Percentiles rank a stretch among this genome's conserved stretches.
Evolutionary conservation across 495 filamentous ascomycete species (phyloP).

Genomic region (Xylaria acuta): DNA sequence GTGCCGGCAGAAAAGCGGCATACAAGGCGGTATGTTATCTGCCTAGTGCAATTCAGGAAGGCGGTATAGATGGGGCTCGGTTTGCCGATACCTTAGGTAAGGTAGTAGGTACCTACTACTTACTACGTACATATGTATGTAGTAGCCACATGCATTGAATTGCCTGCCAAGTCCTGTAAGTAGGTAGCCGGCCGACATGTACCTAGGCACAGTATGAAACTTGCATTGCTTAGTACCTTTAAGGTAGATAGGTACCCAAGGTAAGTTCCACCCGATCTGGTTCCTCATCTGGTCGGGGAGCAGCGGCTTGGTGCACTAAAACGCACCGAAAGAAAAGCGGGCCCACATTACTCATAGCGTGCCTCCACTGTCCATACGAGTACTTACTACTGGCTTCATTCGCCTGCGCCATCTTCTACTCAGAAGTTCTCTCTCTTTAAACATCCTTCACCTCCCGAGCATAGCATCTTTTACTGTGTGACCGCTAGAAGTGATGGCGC

Average conservation of each 20-base stretch:
- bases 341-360: neutral
- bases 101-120: too few species aligned
- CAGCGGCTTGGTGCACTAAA: neutral
- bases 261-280: neutral
- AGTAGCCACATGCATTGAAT: too few species aligned
- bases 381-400: neutral
- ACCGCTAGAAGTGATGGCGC: constrained; percentile 62
- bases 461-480: constrained; percentile 12
- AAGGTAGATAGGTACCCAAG: too few species aligned
- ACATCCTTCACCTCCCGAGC: constrained; percentile 15
- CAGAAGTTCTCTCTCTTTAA: neutral
- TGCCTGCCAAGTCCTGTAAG: too few species aligned
- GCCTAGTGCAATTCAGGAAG: neutral
- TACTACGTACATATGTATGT: neutral
- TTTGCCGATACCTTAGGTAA: neutral
- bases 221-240: too few species aligned
- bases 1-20: constrained; percentile 24
- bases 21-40: constrained; percentile 11
- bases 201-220: too few species aligned
- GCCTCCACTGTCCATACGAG: neutral
- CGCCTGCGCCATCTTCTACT: neutral
- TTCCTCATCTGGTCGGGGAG: too few species aligned
- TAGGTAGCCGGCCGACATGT: too few species aligned
- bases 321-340: neutral
- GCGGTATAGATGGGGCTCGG: neutral